phyloP scores from a whole-genome alignment of 2,329 filamentous ascomycete species.

The Harringtonia aguacate region DNA sequence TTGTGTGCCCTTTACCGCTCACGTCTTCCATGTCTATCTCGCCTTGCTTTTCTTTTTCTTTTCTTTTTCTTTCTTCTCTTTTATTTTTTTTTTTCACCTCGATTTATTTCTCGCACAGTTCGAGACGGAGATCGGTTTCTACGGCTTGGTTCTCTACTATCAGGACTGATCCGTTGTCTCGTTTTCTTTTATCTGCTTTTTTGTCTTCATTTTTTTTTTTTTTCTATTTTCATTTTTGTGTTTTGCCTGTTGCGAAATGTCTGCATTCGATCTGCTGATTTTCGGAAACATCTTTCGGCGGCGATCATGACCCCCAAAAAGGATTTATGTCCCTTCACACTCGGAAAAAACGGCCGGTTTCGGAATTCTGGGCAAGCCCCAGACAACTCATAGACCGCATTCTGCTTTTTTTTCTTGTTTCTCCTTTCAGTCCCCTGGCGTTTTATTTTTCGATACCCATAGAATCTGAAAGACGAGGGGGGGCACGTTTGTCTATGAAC shows the following conservation, averaged over 20 bases:
- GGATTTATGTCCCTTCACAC: constrained; percentile 16
- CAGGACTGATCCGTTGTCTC: constrained; percentile 3
- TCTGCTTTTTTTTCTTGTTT: constrained; percentile 20
- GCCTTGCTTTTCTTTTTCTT: constrained; percentile 12
- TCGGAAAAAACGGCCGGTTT: constrained; percentile 22
- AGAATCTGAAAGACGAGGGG: constrained; percentile 21
- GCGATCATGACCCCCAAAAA: constrained; percentile 23
- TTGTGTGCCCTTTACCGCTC: not conserved
- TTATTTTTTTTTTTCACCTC: constrained; percentile 5
- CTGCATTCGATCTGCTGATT: constrained; percentile 13
- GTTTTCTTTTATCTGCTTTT: constrained; percentile 5
- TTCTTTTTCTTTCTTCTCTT: constrained; percentile 8
- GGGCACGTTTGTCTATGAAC: constrained; percentile 15
- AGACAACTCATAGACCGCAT: constrained; percentile 24
- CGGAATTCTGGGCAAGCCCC: constrained; percentile 23
- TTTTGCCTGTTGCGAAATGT: constrained; percentile 11
- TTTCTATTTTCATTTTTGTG: constrained; percentile 10
- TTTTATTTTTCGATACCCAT: constrained; percentile 27
- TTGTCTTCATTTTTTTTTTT: constrained; percentile 3
- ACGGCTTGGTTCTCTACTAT: constrained; percentile 8
- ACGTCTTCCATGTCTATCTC: not conserved
- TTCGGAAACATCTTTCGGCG: constrained; percentile 20
- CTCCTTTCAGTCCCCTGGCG: constrained; percentile 20
- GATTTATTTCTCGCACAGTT: not conserved
- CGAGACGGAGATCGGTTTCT: constrained; percentile 10